Evolutionary conservation across 495 filamentous ascomycete genomes (phyloP).

Genomic region (Neurospora sublineolata): DNA sequence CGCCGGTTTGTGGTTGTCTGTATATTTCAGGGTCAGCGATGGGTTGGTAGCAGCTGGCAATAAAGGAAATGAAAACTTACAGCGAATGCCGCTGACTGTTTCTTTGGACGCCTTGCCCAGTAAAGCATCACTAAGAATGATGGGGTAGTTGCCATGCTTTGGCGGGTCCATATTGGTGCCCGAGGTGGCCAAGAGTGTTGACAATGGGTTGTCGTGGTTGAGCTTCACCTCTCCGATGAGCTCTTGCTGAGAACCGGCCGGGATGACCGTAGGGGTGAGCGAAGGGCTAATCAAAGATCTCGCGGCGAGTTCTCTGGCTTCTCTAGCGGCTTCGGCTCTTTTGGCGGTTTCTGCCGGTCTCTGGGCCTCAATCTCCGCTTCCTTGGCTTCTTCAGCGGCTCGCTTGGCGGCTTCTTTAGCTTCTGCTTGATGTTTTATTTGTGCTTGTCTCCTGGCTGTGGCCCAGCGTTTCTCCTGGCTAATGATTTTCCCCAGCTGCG

Average conservation of each 20-base stretch:
- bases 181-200: constrained; percentile 15
- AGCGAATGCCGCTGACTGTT: constrained; percentile 40
- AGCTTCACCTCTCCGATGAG: not conserved
- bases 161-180: constrained; percentile 34
- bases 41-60: not conserved
- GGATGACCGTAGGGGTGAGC: not conserved
- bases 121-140: constrained; percentile 44
- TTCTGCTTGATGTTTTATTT: not conserved
- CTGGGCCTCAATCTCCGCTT: not conserved
- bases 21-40: constrained; percentile 1
- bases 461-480: not conserved
- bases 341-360: not conserved
- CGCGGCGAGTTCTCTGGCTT: not conserved
- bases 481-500: not conserved
- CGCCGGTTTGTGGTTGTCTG: constrained; percentile 44
- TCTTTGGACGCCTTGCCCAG: constrained; percentile 42
- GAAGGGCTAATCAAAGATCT: not conserved
- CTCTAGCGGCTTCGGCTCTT: not conserved
- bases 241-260: not conserved
- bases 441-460: not conserved
- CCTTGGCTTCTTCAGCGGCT: not conserved
- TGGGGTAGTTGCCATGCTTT: constrained; percentile 41
- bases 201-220: not conserved
- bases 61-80: constrained; percentile 21
- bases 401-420: not conserved